Evolutionary conservation across 2,329 filamentous ascomycete genomes (phyloP).

Genomic region (Colletotrichum simmondsii): DNA sequence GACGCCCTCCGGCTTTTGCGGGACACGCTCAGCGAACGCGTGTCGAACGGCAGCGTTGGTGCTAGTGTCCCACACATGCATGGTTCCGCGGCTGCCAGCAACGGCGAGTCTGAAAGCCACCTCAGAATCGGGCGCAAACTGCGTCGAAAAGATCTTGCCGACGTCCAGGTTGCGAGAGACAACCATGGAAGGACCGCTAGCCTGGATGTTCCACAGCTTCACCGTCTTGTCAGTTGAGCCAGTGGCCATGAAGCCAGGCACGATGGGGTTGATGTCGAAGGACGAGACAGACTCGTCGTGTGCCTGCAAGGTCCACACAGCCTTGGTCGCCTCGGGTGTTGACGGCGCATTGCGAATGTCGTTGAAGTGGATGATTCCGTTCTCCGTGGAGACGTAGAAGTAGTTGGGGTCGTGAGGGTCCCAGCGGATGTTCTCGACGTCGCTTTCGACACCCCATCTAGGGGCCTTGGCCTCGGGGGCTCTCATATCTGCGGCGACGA

Average conservation of each 20-base stretch:
- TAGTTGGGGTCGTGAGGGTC: slow-evolving; percentile 92
- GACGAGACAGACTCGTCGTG: slow-evolving; percentile 92
- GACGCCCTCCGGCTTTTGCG: slow-evolving; percentile 64
- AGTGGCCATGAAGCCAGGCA: slow-evolving; percentile 93
- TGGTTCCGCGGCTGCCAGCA: slow-evolving; percentile 90
- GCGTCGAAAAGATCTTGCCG: slow-evolving; percentile 91
- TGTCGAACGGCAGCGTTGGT: slow-evolving; percentile 90
- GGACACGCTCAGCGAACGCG: slow-evolving; percentile 78
- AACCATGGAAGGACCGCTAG: slow-evolving; percentile 87
- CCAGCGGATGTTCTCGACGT: slow-evolving; percentile 94
- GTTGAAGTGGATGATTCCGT: slow-evolving; percentile 90
- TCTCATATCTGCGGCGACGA: slow-evolving; percentile 96
- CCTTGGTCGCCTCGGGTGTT: slow-evolving; percentile 79
- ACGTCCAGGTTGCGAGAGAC: slow-evolving; percentile 92
- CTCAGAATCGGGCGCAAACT: slow-evolving; percentile 89
- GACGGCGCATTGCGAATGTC: slow-evolving; percentile 83
- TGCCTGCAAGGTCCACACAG: slow-evolving; percentile 94
- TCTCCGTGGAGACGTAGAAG: slow-evolving; percentile 96
- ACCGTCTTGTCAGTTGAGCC: slow-evolving; percentile 95
- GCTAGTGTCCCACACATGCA: slow-evolving; percentile 96
- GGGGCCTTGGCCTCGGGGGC: slow-evolving; percentile 85
- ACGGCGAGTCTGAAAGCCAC: slow-evolving; percentile 94
- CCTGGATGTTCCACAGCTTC: slow-evolving; percentile 93
- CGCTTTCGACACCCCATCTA: slow-evolving; percentile 93
- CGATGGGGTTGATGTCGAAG: slow-evolving; percentile 89